phyloP scores from a whole-genome alignment of 2,329 filamentous ascomycete species.

The Coniochaeta hoffmannii region DNA sequence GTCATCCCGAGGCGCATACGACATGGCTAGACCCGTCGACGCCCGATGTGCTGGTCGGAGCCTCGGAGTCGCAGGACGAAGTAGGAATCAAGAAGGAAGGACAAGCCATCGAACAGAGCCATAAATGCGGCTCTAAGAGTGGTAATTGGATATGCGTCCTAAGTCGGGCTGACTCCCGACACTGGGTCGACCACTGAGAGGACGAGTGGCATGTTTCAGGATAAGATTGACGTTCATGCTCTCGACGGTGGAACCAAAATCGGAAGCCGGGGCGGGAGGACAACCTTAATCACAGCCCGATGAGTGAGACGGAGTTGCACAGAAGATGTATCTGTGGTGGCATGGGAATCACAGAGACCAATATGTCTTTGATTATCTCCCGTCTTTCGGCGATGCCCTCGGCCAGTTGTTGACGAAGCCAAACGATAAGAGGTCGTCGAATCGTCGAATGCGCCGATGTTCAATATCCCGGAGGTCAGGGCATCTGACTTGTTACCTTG shows the following conservation, averaged over 20 bases:
- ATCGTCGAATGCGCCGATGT: neutral
- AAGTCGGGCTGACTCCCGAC: neutral
- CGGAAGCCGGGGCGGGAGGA: neutral
- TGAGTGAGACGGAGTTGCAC: neutral
- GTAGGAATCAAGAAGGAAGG: neutral
- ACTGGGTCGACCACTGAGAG: neutral
- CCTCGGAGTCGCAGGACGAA: too few relatives aligned
- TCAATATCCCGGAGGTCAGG: neutral
- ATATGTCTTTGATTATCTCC: neutral
- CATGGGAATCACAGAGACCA: neutral
- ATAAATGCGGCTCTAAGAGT: neutral
- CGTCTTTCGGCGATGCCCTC: neutral
- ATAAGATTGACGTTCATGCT: constrained; percentile 2
- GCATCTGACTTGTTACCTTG: neutral
- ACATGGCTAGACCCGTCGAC: neutral
- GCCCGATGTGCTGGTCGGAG: neutral
- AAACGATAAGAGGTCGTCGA: neutral
- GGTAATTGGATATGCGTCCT: neutral
- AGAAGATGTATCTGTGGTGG: constrained; percentile 1
- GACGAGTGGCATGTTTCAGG: neutral
- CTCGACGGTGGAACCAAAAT: neutral
- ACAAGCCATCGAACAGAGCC: neutral
- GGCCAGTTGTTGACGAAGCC: neutral
- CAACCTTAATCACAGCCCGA: constrained; percentile 3
- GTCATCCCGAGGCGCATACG: neutral